phyloP scores from a whole-genome alignment of 169 alveolate species.

The Ichthyophthirius multifiliis region DNA sequence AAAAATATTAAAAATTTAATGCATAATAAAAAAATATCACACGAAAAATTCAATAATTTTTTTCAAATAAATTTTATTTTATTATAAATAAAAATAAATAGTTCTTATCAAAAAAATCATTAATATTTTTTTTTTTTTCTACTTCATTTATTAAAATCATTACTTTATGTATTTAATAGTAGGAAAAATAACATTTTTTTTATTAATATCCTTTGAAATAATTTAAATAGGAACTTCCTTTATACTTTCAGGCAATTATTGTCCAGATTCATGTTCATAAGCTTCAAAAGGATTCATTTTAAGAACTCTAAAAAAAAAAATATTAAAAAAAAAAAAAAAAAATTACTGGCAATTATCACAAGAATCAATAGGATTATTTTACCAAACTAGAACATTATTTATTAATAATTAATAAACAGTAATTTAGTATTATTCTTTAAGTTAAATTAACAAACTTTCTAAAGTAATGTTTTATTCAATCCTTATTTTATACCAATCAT shows the following conservation, averaged over 20 bases:
- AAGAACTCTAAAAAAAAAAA: background rate
- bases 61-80: no score
- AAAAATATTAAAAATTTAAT: no score
- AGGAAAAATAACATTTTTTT: background rate
- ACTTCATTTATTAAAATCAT: no score
- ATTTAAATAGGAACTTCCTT: background rate
- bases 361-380: background rate
- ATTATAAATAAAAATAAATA: no score
- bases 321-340: background rate
- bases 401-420: background rate
- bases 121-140: no score
- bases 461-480: background rate
- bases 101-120: no score
- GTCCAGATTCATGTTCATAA: background rate
- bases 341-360: background rate
- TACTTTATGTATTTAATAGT: background rate
- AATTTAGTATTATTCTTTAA: background rate
- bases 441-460: background rate
- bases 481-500: background rate
- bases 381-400: background rate
- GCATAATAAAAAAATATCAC: no score
- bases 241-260: background rate
- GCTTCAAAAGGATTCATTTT: background rate
- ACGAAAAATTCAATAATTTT: no score
- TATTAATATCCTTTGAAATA: background rate